Conservation (phyloP, 768 basidiomycete species). For the Tricholoma hemisulphureum region DNA sequence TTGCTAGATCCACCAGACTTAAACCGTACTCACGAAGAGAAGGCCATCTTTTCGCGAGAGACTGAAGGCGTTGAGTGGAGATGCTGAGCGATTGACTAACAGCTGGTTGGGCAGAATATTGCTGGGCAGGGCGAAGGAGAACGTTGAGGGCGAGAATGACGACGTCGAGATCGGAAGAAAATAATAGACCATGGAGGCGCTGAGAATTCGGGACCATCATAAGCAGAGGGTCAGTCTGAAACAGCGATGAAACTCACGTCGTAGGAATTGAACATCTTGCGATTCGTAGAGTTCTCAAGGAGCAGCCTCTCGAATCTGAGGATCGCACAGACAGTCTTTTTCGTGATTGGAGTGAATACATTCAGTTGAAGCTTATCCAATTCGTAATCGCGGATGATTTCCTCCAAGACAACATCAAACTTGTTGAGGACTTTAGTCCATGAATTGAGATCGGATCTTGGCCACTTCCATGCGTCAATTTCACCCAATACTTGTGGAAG, state of each 20-base stretch:
- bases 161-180: conserved; percentile 86
- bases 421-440: conserved; percentile 97
- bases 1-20: conserved; percentile 71
- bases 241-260: conserved; percentile 65
- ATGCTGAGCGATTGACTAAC: conserved; percentile 82
- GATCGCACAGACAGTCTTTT: conserved; percentile 75
- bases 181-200: conserved; percentile 88
- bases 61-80: conserved; percentile 76
- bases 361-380: conserved; percentile 82
- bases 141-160: conserved; percentile 81
- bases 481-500: conserved; percentile 63
- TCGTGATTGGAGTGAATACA: conserved; percentile 71
- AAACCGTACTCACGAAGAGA: conserved; percentile 78
- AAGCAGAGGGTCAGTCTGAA: conserved; percentile 8
- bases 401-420: conserved; percentile 87
- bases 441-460: conserved; percentile 92
- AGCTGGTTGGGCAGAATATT: conserved; percentile 86
- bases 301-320: conserved; percentile 86
- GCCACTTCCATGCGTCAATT: conserved; percentile 89
- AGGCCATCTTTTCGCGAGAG: conserved; percentile 83
- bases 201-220: conserved; percentile 31
- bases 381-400: conserved; percentile 78
- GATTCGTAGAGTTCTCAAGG: conserved; percentile 95
- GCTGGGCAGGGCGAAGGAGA: conserved; percentile 89
- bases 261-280: conserved; percentile 95